Evolutionary conservation across 257 asterid genomes (phyloP).

Genomic region (Buddleja alternifolia): DNA sequence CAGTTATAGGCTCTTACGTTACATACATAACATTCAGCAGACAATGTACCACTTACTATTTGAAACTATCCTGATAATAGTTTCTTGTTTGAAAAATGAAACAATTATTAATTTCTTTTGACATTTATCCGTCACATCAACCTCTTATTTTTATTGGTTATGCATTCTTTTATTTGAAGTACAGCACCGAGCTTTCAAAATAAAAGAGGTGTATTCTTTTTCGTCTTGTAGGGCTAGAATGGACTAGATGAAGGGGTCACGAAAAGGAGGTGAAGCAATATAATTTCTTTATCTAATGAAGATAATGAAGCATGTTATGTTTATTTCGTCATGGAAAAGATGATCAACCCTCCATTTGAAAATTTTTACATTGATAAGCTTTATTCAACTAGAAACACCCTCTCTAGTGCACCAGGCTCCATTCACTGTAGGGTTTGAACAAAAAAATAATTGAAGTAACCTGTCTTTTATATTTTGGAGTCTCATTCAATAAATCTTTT

Average conservation of each 20-base stretch:
- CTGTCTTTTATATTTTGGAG: background rate
- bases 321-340: constrained; percentile 20
- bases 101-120: constrained; percentile 15
- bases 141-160: constrained; percentile 17
- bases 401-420: background rate
- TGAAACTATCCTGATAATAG: constrained; percentile 10
- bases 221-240: constrained; percentile 64
- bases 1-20: background rate
- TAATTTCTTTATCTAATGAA: constrained; percentile 33
- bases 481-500: background rate
- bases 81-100: constrained; percentile 11
- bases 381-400: background rate
- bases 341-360: constrained; percentile 21
- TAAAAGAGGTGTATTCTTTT: constrained; percentile 50
- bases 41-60: background rate
- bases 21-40: background rate
- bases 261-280: constrained; percentile 52
- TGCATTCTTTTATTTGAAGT: constrained; percentile 32
- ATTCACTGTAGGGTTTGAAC: background rate
- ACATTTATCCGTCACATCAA: constrained; percentile 3
- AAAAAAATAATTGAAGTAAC: background rate
- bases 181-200: constrained; percentile 37
- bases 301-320: constrained; percentile 20
- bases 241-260: constrained; percentile 67
- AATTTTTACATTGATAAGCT: background rate